Base-by-base conservation (phyloP, 2,329 filamentous ascomycete genomes). In the Colletotrichum horii region DNA sequence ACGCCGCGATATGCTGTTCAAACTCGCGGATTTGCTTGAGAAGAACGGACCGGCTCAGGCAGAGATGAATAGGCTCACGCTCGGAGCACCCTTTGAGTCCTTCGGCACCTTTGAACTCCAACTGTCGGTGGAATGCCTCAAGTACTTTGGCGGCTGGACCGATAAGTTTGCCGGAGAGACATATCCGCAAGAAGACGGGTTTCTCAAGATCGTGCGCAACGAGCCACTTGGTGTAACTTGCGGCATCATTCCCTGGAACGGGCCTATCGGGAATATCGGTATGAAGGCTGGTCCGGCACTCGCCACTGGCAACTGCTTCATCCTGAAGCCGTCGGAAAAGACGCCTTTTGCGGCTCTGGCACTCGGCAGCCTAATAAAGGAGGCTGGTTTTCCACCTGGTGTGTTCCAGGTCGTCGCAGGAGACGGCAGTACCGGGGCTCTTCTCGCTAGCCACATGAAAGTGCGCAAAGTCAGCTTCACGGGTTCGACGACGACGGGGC, bases 381-480 rank as follows among this genome's bases (percentile, higher is more conserved):
- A 85, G 71, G 87, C 86, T 6, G 86, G 86, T 2, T 86, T 88
- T 71, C 87, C 86, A 0, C 82, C 85, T 0, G 87, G 87, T 3
- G 85, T 87, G 1, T 80, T 88, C 56, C 83, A 88, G 73, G 77
- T 88, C 30, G 58, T 88, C 2, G 83, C 83, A 19, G 86, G 88
- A 2, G 83, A 86, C 70, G 87, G 87, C 4, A 77, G 79, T 8
- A 81, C 80, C 4, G 80, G 80, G 26, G 79, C 78, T 28, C 70
- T 81, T 7, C 69, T 81, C n/a, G 79, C 79, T 9, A 76, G 71
- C 56, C 79, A 81, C 76, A 81, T 81, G 79, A 76, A 72, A 55
- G 75, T 80, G 80, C 22, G 85, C 78, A 94, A 94, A 82, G 91
- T 94, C 79, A 92, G 90, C 75, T 94, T 94, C 83, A 94, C 93